Evolutionary conservation across 1,139 yeast species (phyloP), one percentile per base, ranked within the genome.

Genomic region (Kluyveromyces sp.): DNA sequence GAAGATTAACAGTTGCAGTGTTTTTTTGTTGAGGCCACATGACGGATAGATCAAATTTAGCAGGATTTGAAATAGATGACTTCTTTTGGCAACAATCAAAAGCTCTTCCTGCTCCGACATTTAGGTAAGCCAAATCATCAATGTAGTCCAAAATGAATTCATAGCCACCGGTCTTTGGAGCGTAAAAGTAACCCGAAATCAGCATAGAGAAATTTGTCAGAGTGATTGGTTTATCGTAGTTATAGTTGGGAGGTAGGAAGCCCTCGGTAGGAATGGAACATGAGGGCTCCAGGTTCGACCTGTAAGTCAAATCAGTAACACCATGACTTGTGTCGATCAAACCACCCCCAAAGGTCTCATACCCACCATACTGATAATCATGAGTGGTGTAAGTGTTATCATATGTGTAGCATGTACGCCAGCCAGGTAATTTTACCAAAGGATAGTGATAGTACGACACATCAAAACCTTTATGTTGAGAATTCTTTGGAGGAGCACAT

Each of bases 41-140:
- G 20, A 51, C 47, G 32, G 34, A 40, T 4, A 49, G 36, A 12
- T 34, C 40, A 33, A 46, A 49, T 8, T 25, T 20, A 9, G 43
- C 47, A 2, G 50, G 51, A 20, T 42, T 36, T 15, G 44, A 7
- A 4, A 33, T 45, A 11, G 34, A 4, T 9, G 11, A 15, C 7
- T 18, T 32, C 20, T 29, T 20, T 6, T 46, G 44, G 39, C 53
- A 50, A 25, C 49, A 47, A 20, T 40, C 40, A 36, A 45, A 50
- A 4, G 52, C 49, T 20, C 37, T 41, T 33, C 50, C 51, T 18
- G 46, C 51, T 38, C 50, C 54, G 20, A 50, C 39, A 33, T 44
- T 43, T 31, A 48, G 40, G 36, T 42, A 36, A 12, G 48, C 45
- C 29, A 45, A 40, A 44, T 50, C 54, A 40, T 50, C 54, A 37